Base-by-base conservation (phyloP, 768 basidiomycete genomes). In the Mrakia frigida region DNA sequence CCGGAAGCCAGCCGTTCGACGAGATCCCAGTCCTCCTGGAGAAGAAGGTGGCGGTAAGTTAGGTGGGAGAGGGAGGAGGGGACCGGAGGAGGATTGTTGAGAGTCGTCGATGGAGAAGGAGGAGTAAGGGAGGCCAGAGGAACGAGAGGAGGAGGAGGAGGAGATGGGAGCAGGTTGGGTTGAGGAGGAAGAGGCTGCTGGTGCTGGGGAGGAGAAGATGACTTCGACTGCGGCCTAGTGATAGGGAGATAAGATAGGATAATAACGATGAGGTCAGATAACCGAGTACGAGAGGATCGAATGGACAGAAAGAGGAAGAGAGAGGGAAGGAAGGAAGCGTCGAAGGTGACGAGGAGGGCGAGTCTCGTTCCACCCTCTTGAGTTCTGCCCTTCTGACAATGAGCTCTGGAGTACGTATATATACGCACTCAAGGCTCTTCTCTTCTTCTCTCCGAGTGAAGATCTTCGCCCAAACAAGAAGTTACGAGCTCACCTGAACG, bases 401-500 rank as follows among this genome's bases (percentile, higher is more conserved):
- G 9, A 50, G 46, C 18, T 50, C 46, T 43, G 14, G 16, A 50
- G 14, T 21, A 50, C 0, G 13, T 50, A 50, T 50, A 21, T 6
- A 50, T 9, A 25, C 23, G n/a, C 56, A 0, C 56, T 56, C 52
- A 21, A 25, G 23, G 18, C 6, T 14, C 6, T 16, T 52, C 86
- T 37, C 43, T 41, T 53, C 65, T 31, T 33, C 52, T 43, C 65
- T 33, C 39, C 52, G 33, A 53, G 70, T 52, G 35, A 69, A n/a
- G 28, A 74, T 31, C 33, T 73, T 60, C 39, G 18, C 25, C 9
- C 0, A 33, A 31, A 5, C 2, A 31, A 31, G 43, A 50, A 18
- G 21, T 18, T 21, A 4, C 21, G 77, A 73, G 50, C 86, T 79
- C 73, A 89, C 90, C 86, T 89, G 86, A 43, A 92, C 87, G 84